Base-by-base conservation (phyloP, 306 rosid genomes). In the Mimosa bimucronata region DNA sequence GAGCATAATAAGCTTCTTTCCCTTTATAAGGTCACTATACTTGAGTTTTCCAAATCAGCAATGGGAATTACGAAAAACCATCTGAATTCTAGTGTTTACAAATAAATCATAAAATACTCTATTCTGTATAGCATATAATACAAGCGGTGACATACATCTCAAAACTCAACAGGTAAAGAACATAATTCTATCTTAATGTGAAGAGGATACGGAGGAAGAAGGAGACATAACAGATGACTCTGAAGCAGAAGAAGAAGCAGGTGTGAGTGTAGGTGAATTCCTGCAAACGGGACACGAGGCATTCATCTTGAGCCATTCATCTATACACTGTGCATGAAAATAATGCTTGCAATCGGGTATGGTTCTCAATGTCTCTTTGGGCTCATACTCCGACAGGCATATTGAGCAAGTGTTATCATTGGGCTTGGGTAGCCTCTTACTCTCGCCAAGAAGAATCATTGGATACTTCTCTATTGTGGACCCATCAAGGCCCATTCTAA, bases 391-490 rank as follows among this genome's bases (percentile, higher is more conserved):
- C 1, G 86, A 66, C 13, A 92, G 50, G 68, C 97, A 94, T n/a
- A 89, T 92, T 0, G 97, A 83, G 65, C 97, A 90, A 1, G 71
- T 87, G 37, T 76, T 89, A 41, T 92, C 91, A 3, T 37, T 83
- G 46, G 88, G 85, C 69, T 85, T 90, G 0, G 94, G 92, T 16
- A 92, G 55, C 15, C 89, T 82, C 38, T 85, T 75, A 6, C 90
- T 92, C 52, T 88, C 92, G 0, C 91, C 91, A 0, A 92, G 72
- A 9, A 77, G 62, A 2, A 81, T 88, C 75, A 84, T 89, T 0
- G 97, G 97, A 40, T 80, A 94, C 7, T 91, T 90, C n/a, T 88
- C 92, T 23, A 94, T 94, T 7, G 93, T 90, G 5, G 94, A 82
- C 30, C 88, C 85, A 25, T 92, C 97, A 0, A 92, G 90, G 1